These are phyloP conservation scores for Acmispon strigosus DNA, from an alignment of 306 rosid species.

Conservation along the genomic window DNA sequence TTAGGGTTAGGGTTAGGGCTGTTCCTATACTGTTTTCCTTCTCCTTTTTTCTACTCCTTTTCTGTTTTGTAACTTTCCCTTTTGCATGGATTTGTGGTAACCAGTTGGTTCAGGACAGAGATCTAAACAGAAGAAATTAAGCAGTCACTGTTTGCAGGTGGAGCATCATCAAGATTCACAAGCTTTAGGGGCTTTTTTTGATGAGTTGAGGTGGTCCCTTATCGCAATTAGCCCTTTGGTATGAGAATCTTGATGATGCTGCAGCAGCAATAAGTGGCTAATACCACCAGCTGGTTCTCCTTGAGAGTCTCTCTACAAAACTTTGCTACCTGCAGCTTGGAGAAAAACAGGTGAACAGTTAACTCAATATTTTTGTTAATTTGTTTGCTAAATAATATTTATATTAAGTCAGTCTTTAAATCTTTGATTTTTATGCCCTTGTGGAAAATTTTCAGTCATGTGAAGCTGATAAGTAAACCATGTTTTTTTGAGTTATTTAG, in stretches of 20 bases:
- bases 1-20: constrained; percentile 50
- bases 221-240: constrained; percentile 1
- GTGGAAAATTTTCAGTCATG: too few species aligned
- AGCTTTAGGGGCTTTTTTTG: constrained; percentile 8
- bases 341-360: not conserved
- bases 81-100: constrained; percentile 13
- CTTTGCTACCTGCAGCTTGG: not conserved
- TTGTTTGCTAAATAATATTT: too few species aligned
- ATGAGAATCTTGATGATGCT: constrained; percentile 97
- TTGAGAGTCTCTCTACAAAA: not conserved
- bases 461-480: too few species aligned
- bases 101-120: not conserved
- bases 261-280: constrained; percentile 75
- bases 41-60: not conserved
- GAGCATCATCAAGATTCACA: constrained; percentile 99
- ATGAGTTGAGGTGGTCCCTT: constrained; percentile 25
- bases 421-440: too few species aligned
- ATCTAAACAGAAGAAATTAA: not conserved
- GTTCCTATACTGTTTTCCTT: not conserved
- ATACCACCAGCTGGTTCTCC: not conserved
- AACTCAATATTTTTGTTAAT: too few species aligned
- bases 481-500: not conserved
- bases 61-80: too few species aligned
- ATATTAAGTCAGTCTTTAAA: too few species aligned
- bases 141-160: constrained; percentile 52